Percentiles rank a stretch among this genome's conserved stretches.
These are phyloP conservation scores for Fonsecaea monophora DNA, from an alignment of 2,329 filamentous ascomycete genomes.

Conservation along the genomic window DNA sequence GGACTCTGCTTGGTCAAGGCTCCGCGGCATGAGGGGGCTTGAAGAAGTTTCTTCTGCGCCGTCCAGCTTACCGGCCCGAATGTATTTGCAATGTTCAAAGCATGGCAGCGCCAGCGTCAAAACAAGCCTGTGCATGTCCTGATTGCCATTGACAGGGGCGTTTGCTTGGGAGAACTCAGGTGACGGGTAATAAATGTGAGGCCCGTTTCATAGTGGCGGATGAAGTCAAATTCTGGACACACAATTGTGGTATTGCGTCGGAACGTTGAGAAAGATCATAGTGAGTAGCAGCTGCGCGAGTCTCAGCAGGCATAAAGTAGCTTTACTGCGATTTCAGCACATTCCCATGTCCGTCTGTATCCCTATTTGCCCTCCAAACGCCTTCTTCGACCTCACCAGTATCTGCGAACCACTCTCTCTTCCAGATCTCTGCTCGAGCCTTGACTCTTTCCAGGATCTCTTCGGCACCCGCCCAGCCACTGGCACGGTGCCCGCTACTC, in stretches of 20 bases:
- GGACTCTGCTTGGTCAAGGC: neutral
- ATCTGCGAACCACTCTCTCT: conserved; percentile 48
- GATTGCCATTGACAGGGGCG: neutral
- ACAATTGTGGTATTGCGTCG: neutral
- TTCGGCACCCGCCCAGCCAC: conserved; percentile 87
- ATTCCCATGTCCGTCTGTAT: conserved; percentile 34
- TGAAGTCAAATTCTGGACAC: neutral
- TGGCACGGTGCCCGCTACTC: conserved; percentile 79
- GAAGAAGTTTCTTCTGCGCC: neutral
- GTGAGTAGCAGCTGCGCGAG: neutral
- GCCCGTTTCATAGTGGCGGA: neutral
- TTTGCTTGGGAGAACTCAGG: neutral
- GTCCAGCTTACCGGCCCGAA: neutral
- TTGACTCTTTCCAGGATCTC: conserved; percentile 89
- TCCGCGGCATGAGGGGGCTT: neutral
- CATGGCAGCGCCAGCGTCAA: neutral
- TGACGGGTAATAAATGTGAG: neutral
- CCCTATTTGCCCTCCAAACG: conserved; percentile 41
- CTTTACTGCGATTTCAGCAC: conserved; percentile 18
- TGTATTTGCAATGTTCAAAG: neutral
- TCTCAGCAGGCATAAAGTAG: neutral
- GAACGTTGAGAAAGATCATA: neutral
- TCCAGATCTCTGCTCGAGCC: conserved; percentile 77
- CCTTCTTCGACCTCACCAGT: conserved; percentile 37
- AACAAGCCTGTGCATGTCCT: neutral